A percentile compares a stretch with the other conserved stretches of the same genome.
Conservation (phyloP, 176 grass and related monocot species). For the Rhynchospora breviuscula region DNA sequence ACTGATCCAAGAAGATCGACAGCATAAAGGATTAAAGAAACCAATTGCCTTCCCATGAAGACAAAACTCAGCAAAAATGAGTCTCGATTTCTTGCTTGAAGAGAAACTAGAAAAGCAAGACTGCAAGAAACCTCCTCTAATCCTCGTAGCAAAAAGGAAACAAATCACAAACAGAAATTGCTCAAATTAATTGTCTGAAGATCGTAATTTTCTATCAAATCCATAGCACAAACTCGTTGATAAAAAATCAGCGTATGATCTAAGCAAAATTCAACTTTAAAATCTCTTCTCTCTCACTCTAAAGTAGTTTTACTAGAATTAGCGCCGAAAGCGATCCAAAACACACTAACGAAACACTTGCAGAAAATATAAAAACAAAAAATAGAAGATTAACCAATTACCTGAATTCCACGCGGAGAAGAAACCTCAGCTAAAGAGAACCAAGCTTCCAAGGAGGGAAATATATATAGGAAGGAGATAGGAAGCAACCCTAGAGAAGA, state of each 20-base stretch:
- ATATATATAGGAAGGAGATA: not conserved
- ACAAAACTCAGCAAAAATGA: not conserved
- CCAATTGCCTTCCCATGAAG: not conserved
- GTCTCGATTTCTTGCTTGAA: not conserved
- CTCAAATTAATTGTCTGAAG: not conserved
- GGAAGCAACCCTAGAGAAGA: slow-evolving; percentile 5
- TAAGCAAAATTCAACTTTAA: not conserved
- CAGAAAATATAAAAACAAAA: not conserved
- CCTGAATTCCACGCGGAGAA: slow-evolving; percentile 11
- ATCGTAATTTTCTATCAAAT: not conserved
- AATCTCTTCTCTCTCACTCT: not conserved
- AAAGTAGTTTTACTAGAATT: not conserved
- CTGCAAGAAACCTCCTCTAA: not conserved
- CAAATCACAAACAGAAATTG: not conserved
- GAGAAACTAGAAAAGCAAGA: not conserved
- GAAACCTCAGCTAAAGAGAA: slow-evolving; percentile 6
- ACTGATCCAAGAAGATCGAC: not conserved
- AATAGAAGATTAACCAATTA: not conserved
- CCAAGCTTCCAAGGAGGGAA: not conserved
- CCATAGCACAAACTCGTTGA: not conserved
- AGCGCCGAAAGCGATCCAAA: not conserved
- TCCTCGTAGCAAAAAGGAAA: not conserved
- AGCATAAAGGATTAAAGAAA: not conserved
- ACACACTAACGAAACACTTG: not conserved
- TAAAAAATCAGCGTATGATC: not conserved